phyloP scores from a whole-genome alignment of 768 basidiomycete species.

The Termitomyces sp. region DNA sequence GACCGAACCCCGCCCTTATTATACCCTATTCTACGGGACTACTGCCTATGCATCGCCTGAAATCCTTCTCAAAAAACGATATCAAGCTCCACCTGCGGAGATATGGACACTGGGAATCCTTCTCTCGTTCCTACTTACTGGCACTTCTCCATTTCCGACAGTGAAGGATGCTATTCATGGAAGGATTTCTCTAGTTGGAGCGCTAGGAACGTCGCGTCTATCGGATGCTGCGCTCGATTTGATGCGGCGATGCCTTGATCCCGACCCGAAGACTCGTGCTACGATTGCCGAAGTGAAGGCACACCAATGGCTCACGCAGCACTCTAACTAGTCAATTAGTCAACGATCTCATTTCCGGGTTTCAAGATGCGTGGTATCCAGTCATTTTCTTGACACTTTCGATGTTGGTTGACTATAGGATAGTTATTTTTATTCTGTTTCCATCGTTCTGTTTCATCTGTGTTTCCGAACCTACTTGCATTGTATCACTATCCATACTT shows the following conservation, averaged over 20 bases:
- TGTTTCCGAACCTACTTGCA: background rate
- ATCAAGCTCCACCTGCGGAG: conserved; percentile 92
- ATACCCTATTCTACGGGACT: conserved; percentile 85
- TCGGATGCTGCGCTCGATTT: conserved; percentile 51
- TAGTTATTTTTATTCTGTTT: background rate
- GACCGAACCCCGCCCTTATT: conserved; percentile 52
- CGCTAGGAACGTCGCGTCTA: conserved; percentile 25
- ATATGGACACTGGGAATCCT: conserved; percentile 96
- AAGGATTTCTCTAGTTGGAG: conserved; percentile 45
- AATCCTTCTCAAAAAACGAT: conserved; percentile 80
- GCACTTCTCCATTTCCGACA: conserved; percentile 88
- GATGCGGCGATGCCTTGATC: conserved; percentile 76
- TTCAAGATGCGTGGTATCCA: background rate
- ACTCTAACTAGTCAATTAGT: background rate
- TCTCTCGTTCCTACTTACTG: conserved; percentile 90
- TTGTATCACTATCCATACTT: conserved; percentile 7
- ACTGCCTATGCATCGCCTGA: conserved; percentile 96
- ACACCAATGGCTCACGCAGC: conserved; percentile 72
- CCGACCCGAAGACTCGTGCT: conserved; percentile 74
- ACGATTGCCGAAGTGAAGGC: conserved; percentile 74
- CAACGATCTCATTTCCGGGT: background rate
- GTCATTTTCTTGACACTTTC: background rate
- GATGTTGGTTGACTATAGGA: background rate
- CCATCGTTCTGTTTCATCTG: background rate
- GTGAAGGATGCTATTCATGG: conserved; percentile 75